Conservation (phyloP, 257 asterid genomes). For the Hygrophila difformis region DNA sequence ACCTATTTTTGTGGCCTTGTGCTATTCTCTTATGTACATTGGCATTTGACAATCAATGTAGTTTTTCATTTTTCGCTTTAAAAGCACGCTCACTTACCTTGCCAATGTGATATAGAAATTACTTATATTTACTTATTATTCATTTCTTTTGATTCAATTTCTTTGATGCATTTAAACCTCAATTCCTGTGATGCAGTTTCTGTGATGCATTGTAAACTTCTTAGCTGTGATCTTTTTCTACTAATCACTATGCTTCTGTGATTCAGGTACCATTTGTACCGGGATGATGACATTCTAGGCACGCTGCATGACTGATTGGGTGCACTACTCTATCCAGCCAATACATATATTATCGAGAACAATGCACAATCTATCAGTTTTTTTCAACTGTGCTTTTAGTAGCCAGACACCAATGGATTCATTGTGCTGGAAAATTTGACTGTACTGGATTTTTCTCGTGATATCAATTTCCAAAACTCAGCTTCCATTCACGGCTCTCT, state of each 20-base stretch:
- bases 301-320: slow-evolving; percentile 29
- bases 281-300: slow-evolving; percentile 55
- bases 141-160: not conserved
- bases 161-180: not conserved
- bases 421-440: slow-evolving; percentile 11
- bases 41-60: too few relatives aligned
- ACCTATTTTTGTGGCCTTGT: too few relatives aligned
- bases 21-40: too few relatives aligned
- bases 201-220: not conserved
- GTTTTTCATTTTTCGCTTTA: too few relatives aligned
- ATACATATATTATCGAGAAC: slow-evolving; percentile 5
- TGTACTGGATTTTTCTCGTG: not conserved
- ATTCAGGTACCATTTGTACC: slow-evolving; percentile 50
- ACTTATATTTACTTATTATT: not conserved
- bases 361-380: not conserved
- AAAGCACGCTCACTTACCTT: too few relatives aligned
- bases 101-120: too few relatives aligned
- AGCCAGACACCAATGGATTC: not conserved
- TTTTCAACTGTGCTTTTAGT: slow-evolving; percentile 10
- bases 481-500: too few relatives aligned
- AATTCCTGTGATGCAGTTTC: too few relatives aligned
- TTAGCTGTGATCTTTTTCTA: not conserved
- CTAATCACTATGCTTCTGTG: not conserved
- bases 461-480: too few relatives aligned
- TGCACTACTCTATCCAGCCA: slow-evolving; percentile 10